Evolutionary conservation across 2,329 filamentous ascomycete genomes (phyloP).

Genomic region (Aspergillus hiratsukae): DNA sequence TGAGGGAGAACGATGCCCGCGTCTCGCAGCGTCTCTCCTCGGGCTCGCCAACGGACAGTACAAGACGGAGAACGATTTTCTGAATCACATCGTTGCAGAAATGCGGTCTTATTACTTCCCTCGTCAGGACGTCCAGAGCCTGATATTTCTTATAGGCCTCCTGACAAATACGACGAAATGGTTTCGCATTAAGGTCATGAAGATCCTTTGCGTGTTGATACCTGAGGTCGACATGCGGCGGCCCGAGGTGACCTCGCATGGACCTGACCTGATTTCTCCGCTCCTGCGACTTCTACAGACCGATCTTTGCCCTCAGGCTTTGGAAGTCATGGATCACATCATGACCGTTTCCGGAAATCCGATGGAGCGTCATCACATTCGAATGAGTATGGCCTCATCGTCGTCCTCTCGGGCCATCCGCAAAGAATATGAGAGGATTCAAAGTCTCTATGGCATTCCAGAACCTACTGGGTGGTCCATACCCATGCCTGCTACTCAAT

Average conservation of each 20-base stretch:
- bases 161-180: constrained; percentile 83
- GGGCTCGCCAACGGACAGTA: constrained; percentile 66
- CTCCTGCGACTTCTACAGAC: constrained; percentile 85
- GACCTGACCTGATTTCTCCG: constrained; percentile 91
- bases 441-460: constrained; percentile 93
- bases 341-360: constrained; percentile 90
- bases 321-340: constrained; percentile 89
- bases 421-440: constrained; percentile 91
- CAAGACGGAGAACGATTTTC: constrained; percentile 67
- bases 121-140: constrained; percentile 72
- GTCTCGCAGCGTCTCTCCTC: constrained; percentile 65
- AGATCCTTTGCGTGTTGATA: constrained; percentile 77
- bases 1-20: constrained; percentile 63
- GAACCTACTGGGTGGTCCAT: constrained; percentile 96
- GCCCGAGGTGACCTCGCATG: constrained; percentile 81
- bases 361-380: constrained; percentile 88
- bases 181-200: constrained; percentile 92
- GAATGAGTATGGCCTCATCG: constrained; percentile 92
- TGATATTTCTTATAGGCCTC: constrained; percentile 86
- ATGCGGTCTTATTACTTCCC: constrained; percentile 77
- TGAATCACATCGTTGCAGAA: constrained; percentile 67
- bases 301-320: constrained; percentile 85
- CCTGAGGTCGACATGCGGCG: constrained; percentile 91
- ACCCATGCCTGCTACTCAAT: constrained; percentile 85
- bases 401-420: constrained; percentile 78